Evolutionary conservation across 1,139 yeast species (phyloP).

Genomic region (Suhomyces ambrosiae): DNA sequence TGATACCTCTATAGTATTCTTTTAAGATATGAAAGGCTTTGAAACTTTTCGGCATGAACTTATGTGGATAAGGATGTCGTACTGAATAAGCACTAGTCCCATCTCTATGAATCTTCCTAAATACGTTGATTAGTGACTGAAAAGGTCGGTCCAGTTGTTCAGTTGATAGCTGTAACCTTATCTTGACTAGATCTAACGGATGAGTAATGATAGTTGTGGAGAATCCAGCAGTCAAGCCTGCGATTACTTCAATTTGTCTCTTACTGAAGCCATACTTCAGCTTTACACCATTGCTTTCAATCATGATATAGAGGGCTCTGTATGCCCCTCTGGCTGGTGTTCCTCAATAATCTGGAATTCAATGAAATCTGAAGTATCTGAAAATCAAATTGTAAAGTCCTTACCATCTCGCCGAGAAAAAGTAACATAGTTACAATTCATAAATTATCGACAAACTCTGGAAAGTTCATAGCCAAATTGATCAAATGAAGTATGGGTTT

Average conservation of each 20-base stretch:
- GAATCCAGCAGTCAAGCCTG: constrained; percentile 86
- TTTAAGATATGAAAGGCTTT: constrained; percentile 6
- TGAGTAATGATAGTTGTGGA: constrained; percentile 80
- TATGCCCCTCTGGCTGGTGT: too few relatives aligned
- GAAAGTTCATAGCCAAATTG: too few relatives aligned
- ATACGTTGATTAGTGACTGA: constrained; percentile 20
- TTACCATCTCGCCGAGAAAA: not conserved
- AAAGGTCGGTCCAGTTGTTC: constrained; percentile 14
- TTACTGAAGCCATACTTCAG: constrained; percentile 2
- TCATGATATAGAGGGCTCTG: not conserved
- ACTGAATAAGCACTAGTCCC: constrained; percentile 12
- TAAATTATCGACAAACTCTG: too few relatives aligned
- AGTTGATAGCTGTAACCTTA: constrained; percentile 62
- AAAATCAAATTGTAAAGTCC: not conserved
- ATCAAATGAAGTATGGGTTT: too few relatives aligned
- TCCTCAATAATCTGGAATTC: too few relatives aligned
- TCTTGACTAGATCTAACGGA: constrained; percentile 84
- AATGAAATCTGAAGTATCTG: not conserved
- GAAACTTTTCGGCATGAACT: not conserved
- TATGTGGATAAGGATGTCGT: too few relatives aligned
- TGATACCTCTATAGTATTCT: constrained; percentile 71
- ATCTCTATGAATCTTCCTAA: constrained; percentile 21
- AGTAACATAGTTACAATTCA: too few relatives aligned
- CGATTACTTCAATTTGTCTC: constrained; percentile 54
- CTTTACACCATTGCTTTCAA: not conserved